Evolutionary conservation across 768 basidiomycete genomes (phyloP), one percentile per base, ranked within the genome.

Genomic region (Mrakia blollopis): DNA sequence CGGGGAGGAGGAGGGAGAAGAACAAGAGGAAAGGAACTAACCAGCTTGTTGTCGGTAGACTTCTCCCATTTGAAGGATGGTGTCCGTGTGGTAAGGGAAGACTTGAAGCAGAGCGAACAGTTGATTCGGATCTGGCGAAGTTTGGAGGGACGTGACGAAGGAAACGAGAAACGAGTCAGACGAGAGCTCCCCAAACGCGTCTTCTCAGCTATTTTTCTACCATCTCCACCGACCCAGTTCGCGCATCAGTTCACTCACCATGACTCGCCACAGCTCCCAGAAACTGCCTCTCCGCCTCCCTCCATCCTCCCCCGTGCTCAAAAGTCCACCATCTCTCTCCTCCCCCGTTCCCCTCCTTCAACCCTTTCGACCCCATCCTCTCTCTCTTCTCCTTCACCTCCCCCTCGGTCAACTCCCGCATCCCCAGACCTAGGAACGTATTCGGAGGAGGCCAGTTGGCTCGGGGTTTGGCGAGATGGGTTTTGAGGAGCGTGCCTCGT

Each of bases 11-110:
- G 47, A 50, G 47, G 21, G 44, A 61, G 30, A 65, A 47, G 37
- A 35, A 11, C 9, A 21, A 65, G 37, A 30, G 47, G 21, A 21
- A 3, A 23, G 9, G 7, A 21, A 69, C 79, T 62, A 32, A 78
- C 79, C 79, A 78, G 78, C 78, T 76, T 80, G 80, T 52, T 80
- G 80, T 25, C 79, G 79, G 37, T 80, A 79, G 18, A 80, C 67
- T 63, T 77, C 76, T 30, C 69, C 37, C 76, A 77, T 84, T 80
- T 95, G 93, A 3, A 96, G 86, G 0, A 96, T 85, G 0, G 95
- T 95, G 83, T 98, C 96, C 1, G 90, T 92, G 80, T 98, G 97
- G 89, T 93, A 98, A 0, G 93, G 93, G 74, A 91, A 87, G 57
- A 87, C 88, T 35, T 88, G 87, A n/a, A 96, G 81, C 11, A 98